Conservation (phyloP, 208 protist species). For the Leishmania mexicana region DNA sequence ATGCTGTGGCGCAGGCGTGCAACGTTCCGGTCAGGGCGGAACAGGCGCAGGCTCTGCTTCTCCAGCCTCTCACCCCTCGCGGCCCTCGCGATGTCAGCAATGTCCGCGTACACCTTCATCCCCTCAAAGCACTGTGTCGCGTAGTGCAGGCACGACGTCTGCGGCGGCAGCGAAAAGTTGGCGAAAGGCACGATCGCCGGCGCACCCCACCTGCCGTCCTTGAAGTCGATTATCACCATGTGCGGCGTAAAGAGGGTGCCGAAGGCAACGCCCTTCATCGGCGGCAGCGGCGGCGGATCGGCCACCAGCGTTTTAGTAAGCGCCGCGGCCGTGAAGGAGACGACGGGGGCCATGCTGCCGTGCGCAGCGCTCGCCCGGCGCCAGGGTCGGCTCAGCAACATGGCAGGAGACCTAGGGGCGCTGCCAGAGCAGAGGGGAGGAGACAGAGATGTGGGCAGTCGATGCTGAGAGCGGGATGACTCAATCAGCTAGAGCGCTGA, state of each 20-base stretch:
- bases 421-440: too few species aligned
- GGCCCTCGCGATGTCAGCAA: slow-evolving; percentile 55
- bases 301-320: slow-evolving; percentile 33
- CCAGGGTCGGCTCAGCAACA: too few species aligned
- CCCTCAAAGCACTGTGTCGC: slow-evolving; percentile 96
- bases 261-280: slow-evolving; percentile 82
- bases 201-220: slow-evolving; percentile 83
- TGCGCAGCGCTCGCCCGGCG: too few species aligned
- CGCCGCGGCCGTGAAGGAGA: slow-evolving; percentile 32
- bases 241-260: slow-evolving; percentile 96
- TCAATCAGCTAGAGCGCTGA: too few species aligned
- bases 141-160: slow-evolving; percentile 95
- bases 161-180: slow-evolving; percentile 91
- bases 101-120: slow-evolving; percentile 97
- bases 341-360: neutral
- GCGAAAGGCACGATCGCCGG: slow-evolving; percentile 75
- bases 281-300: slow-evolving; percentile 56
- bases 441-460: neutral
- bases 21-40: slow-evolving; percentile 97
- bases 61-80: slow-evolving; percentile 35
- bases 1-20: slow-evolving; percentile 87
- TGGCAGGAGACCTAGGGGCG: too few species aligned
- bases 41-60: slow-evolving; percentile 86
- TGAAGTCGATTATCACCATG: slow-evolving; percentile 94
- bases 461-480: too few species aligned